These are phyloP conservation scores for Eucalyptus camaldulensis DNA, from an alignment of 345 rosid species.

Conservation along the genomic window DNA sequence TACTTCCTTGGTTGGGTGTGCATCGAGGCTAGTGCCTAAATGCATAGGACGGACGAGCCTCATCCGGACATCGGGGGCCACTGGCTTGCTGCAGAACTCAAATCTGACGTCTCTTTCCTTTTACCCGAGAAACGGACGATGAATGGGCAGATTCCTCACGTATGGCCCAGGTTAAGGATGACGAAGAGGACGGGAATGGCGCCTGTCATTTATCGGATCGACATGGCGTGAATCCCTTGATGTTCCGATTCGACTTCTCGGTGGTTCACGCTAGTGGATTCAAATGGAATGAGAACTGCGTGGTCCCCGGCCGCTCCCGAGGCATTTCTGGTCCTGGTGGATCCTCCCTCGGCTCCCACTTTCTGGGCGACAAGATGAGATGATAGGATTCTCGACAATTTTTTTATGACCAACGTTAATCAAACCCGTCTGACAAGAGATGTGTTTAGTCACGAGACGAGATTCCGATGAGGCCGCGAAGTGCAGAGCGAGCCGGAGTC, in stretches of 20 bases:
- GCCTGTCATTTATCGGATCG: neutral
- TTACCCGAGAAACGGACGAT: neutral
- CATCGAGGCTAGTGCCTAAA: neutral
- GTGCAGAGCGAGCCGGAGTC: neutral
- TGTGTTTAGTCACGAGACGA: neutral
- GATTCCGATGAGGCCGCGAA: neutral
- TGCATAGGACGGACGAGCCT: neutral
- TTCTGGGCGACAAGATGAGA: neutral
- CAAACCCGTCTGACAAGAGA: neutral
- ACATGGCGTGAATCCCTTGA: neutral
- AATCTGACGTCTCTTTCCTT: neutral
- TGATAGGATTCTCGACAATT: neutral
- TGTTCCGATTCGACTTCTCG: neutral
- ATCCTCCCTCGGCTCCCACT: neutral
- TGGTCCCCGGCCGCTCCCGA: neutral
- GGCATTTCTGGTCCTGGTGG: neutral
- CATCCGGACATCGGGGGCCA: neutral
- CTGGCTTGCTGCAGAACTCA: neutral
- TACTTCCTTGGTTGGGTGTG: neutral
- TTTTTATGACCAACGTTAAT: neutral
- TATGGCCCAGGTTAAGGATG: neutral
- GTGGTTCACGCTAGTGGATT: neutral
- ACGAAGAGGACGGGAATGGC: neutral
- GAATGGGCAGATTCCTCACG: neutral
- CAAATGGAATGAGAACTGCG: neutral